These are phyloP conservation scores for Lactarius sanguifluus DNA, from an alignment of 768 basidiomycete genomes.

Conservation along the genomic window DNA sequence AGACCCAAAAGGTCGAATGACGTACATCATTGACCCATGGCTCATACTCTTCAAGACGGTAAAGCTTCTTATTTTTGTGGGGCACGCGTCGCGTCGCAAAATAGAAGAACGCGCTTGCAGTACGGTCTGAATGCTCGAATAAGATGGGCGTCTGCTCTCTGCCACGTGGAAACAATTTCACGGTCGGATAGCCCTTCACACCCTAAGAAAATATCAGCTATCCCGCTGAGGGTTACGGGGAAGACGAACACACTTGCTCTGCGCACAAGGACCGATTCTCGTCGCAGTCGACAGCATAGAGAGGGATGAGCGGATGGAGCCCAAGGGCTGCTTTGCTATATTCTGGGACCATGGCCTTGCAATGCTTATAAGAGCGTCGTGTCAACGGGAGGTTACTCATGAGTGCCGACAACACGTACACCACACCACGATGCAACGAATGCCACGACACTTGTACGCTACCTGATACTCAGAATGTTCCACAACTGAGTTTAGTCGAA, in stretches of 20 bases:
- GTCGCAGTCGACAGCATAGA: conserved; percentile 95
- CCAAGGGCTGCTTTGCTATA: conserved; percentile 78
- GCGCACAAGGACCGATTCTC: conserved; percentile 82
- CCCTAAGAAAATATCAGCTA: conserved; percentile 41
- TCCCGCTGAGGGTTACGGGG: neutral
- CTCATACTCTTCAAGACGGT: conserved; percentile 53
- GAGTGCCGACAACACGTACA: conserved; percentile 43
- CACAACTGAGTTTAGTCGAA: neutral
- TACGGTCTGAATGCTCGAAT: conserved; percentile 70
- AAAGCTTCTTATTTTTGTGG: conserved; percentile 62
- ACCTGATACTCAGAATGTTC: conserved; percentile 13
- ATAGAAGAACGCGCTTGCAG: conserved; percentile 68
- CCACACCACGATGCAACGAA: conserved; percentile 97
- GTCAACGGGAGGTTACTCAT: neutral
- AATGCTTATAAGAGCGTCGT: conserved; percentile 54
- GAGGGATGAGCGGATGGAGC: conserved; percentile 77
- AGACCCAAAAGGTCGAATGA: conserved; percentile 18
- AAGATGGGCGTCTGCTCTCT: conserved; percentile 55
- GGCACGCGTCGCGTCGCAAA: conserved; percentile 75
- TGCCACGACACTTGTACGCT: conserved; percentile 80
- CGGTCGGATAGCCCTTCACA: conserved; percentile 89
- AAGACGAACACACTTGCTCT: conserved; percentile 53
- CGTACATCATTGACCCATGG: conserved; percentile 70
- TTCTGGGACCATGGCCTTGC: conserved; percentile 82
- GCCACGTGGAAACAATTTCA: conserved; percentile 89